Evolutionary conservation across 108 stramenopile species (phyloP), one percentile per base, ranked within the genome.

Genomic region (Discostella pseudostelligera): DNA sequence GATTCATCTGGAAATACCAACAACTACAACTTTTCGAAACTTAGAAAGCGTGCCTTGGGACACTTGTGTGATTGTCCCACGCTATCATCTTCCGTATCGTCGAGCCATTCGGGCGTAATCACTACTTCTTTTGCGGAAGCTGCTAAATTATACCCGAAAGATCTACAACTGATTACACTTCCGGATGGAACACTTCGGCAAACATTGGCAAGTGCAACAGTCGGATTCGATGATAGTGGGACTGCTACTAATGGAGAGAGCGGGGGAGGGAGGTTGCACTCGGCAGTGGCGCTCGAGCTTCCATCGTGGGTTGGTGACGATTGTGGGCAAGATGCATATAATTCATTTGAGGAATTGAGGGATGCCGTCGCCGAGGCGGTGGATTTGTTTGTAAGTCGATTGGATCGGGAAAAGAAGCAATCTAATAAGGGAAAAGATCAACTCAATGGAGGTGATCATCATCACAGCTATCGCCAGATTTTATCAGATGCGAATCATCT

Each of bases 281-380:
- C 28, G 8, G 42, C 46, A 42, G 29, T 56, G 17, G 22, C 60
- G 29, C 46, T 75, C 39, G 64, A 60, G 46, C 66, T 75, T 5
- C 74, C 74, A 14, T 46, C 54, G 1, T 75, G 65, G 65, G 10
- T 85, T 43, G 54, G 68, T 62, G 59, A 67, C 6, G 9, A 37
- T 8, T 88, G 86, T 67, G 87, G 84, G 9, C 9, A 24, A 28
- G 74, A 78, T 10, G 74, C 72, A 9, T 65, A 72, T n/a, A 50
- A 73, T 26, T 50, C 82, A 8, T 72, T 91, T 77, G 90, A 91
- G 40, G 62, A 69, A 4, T 47, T 87, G 35, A 67, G 90, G 9
- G 90, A 91, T 78, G 59, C 61, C 8, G 80, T 88, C 2, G 72
- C 90, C 3, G 6, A 44, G 6, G 85, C 78, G n/a, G 69, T 84